Conservation (phyloP, 306 rosid genomes). For the Trichosanthes truncata region DNA sequence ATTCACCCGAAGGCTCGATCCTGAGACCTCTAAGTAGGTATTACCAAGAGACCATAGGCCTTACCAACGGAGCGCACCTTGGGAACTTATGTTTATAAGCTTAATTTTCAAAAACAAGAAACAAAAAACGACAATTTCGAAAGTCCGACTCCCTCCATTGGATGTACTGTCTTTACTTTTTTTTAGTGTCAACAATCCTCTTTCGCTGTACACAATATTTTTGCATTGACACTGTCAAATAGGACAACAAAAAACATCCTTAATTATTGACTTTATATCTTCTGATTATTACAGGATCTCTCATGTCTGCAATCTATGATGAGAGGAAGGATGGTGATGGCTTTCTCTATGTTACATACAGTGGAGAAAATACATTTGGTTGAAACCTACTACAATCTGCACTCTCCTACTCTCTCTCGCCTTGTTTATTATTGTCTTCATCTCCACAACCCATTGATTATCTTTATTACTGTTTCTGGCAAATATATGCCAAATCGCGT, state of each 20-base stretch:
- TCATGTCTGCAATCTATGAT: conserved; percentile 26
- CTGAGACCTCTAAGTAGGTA: too few relatives aligned
- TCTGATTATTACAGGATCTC: conserved; percentile 2
- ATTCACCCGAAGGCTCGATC: too few relatives aligned
- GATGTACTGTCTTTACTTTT: not conserved
- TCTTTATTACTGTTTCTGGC: not conserved
- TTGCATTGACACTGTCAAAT: not conserved
- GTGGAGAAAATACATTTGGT: conserved; percentile 51
- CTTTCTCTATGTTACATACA: conserved; percentile 22
- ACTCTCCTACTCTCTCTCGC: not conserved
- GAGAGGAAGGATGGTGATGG: conserved; percentile 33
- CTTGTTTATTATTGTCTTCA: not conserved
- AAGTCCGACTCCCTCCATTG: not conserved
- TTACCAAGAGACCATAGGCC: too few relatives aligned
- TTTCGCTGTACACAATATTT: not conserved
- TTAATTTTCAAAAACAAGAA: too few relatives aligned
- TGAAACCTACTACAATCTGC: not conserved
- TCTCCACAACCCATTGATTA: not conserved
- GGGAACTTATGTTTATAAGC: too few relatives aligned
- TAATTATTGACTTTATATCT: not conserved
- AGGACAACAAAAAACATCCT: not conserved
- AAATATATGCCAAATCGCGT: not conserved
- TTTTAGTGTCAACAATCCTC: not conserved
- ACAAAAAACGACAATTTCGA: too few relatives aligned
- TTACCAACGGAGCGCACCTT: too few relatives aligned